Conservation (phyloP, 106 monocot species). For the Dendrobium officinale region DNA sequence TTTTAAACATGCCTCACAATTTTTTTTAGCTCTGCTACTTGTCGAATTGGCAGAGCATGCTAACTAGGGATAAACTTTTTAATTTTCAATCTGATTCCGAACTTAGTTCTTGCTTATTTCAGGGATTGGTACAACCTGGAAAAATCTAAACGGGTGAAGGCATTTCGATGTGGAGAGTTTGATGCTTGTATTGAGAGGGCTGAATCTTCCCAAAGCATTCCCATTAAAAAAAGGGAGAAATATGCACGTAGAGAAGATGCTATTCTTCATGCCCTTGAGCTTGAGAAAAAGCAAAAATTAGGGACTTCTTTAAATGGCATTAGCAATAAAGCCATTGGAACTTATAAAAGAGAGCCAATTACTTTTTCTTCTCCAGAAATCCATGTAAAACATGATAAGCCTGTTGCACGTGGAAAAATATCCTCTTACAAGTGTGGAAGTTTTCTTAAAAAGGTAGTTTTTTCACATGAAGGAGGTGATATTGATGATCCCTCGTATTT, state of each 20-base stretch:
- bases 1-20: background rate
- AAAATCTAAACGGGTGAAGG: constrained; percentile 94
- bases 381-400: constrained; percentile 16
- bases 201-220: constrained; percentile 69
- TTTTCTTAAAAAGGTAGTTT: constrained; percentile 20
- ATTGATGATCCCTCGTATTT: constrained; percentile 2
- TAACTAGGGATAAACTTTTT: background rate
- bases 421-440: constrained; percentile 17
- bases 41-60: background rate
- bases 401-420: constrained; percentile 20
- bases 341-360: constrained; percentile 25
- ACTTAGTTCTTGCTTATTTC: constrained; percentile 15
- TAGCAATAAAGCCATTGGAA: constrained; percentile 17
- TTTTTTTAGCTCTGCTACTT: background rate
- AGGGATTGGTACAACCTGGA: constrained; percentile 99
- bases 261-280: constrained; percentile 98
- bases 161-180: constrained; percentile 97
- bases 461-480: constrained; percentile 22
- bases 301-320: constrained; percentile 15
- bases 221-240: constrained; percentile 92
- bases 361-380: constrained; percentile 23
- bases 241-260: constrained; percentile 97
- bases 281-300: constrained; percentile 57
- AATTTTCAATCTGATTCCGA: background rate
- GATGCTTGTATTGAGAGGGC: constrained; percentile 96